These are phyloP conservation scores for Dryas drummondii DNA, from an alignment of 306 rosid species.

Conservation along the genomic window DNA sequence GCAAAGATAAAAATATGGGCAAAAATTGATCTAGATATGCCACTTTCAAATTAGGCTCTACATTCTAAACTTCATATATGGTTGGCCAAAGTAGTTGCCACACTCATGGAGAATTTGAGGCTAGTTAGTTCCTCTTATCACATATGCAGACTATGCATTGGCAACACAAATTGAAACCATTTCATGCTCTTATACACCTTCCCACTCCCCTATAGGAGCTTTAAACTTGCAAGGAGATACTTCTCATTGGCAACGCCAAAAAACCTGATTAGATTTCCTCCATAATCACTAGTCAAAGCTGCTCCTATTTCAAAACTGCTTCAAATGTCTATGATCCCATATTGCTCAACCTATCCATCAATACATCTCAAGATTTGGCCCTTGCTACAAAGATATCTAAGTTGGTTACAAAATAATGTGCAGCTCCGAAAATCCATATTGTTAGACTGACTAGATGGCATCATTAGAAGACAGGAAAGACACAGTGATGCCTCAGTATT, in stretches of 20 bases:
- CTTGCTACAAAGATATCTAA: not conserved
- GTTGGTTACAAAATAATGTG: not conserved
- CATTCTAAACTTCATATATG: not conserved
- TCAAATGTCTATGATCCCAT: not conserved
- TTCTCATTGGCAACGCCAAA: not conserved
- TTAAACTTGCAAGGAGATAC: constrained; percentile 3
- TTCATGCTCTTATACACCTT: not conserved
- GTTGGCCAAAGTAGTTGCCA: not conserved
- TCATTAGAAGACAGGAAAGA: not conserved
- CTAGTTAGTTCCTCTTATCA: not conserved
- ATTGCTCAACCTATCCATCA: not conserved
- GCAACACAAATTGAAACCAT: not conserved
- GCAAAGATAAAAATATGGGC: not conserved
- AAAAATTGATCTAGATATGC: not conserved
- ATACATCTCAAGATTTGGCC: not conserved
- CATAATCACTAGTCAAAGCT: not conserved
- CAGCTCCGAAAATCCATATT: too few species aligned
- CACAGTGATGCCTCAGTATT: too few species aligned
- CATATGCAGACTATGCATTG: not conserved
- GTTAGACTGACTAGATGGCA: too few species aligned
- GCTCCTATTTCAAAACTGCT: not conserved
- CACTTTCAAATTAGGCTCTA: not conserved
- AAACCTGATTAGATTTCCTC: not conserved
- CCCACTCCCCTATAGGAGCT: not conserved
- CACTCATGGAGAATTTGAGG: not conserved